A percentile compares a stretch with the other conserved stretches of the same genome.
Conservation (phyloP, 768 basidiomycete species). For the Dioszegia crocea region DNA sequence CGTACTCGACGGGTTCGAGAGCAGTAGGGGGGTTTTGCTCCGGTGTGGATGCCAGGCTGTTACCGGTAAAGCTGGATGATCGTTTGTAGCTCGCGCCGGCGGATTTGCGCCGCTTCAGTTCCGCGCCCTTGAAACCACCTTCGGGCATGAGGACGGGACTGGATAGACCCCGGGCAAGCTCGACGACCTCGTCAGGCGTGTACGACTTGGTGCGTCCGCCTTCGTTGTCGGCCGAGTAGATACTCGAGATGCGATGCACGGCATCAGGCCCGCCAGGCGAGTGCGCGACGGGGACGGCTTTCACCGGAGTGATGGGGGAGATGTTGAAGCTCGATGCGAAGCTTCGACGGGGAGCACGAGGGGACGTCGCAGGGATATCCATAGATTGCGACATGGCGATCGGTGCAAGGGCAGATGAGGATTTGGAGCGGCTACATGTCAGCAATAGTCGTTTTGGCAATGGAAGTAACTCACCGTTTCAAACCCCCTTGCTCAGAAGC, state of each 20-base stretch:
- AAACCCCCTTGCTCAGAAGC: slow-evolving; percentile 15
- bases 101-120: slow-evolving; percentile 38
- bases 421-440: slow-evolving; percentile 32
- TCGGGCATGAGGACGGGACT: slow-evolving; percentile 38
- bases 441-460: slow-evolving; percentile 1
- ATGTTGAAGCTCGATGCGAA: slow-evolving; percentile 40
- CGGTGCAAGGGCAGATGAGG: slow-evolving; percentile 36
- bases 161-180: slow-evolving; percentile 34
- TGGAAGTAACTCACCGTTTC: slow-evolving; percentile 9
- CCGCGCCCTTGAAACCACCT: slow-evolving; percentile 38
- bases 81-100: slow-evolving; percentile 10
- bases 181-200: slow-evolving; percentile 44
- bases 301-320: slow-evolving; percentile 19
- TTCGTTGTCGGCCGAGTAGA: slow-evolving; percentile 13
- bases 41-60: background rate
- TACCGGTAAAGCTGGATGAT: background rate
- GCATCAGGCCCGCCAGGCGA: slow-evolving; percentile 11
- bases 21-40: slow-evolving; percentile 26
- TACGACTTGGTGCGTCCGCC: slow-evolving; percentile 27
- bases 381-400: slow-evolving; percentile 15
- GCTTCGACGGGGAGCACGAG: slow-evolving; percentile 36
- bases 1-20: slow-evolving; percentile 48
- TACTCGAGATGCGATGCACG: slow-evolving; percentile 20
- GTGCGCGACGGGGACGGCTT: background rate
- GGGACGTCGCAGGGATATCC: slow-evolving; percentile 30